Evolutionary conservation across 2,329 filamentous ascomycete genomes (phyloP), one percentile per base, ranked within the genome.

Genomic region (Claviceps sp.): DNA sequence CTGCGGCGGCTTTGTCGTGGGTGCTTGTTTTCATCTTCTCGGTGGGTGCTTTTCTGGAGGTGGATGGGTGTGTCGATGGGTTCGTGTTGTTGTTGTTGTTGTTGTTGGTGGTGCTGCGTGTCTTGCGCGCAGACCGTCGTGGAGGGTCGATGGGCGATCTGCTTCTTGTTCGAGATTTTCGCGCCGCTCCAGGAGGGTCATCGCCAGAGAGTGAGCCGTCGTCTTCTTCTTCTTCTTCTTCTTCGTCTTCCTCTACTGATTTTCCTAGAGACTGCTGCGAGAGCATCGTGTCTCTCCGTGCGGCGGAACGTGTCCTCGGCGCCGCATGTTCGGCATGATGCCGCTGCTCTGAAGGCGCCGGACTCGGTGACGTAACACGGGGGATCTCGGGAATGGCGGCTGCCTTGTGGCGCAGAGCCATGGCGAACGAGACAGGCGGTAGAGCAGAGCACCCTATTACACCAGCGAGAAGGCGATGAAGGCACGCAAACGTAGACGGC

Each of bases 331-430:
- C 67, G 30, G 53, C 54, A 18, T 63, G 65, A 34, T 55, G 30
- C 30, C 30, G 30, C 30, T 34, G 60, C 52, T 68, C 67, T 44
- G 67, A 67, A 24, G 67, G 63, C 2, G 85, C 84, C 42, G 90
- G 89, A 52, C 88, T 93, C 42, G 90, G 89, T 13, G 88, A 94
- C 60, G 93, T 94, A 59, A 96, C 86, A 63, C 88, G 84, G 62
- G 89, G 89, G 52, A 85, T 93, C 53, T 78, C 78, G 53, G 90
- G 89, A 53, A 93, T 73, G 59, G 74, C 67, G 9, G 30, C 24
- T 4, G 50, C 24, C 55, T 78, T 72, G 50, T 69, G 66, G 53
- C 71, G 73, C 55, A 72, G 64, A 52, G 78, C 74, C 72, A 83
- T 80, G 62, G 65, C 62, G 65, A 69, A 71, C 8, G 71, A 67